phyloP scores from a whole-genome alignment of 2,329 filamentous ascomycete genomes.

The Colletotrichum spaethianum region DNA sequence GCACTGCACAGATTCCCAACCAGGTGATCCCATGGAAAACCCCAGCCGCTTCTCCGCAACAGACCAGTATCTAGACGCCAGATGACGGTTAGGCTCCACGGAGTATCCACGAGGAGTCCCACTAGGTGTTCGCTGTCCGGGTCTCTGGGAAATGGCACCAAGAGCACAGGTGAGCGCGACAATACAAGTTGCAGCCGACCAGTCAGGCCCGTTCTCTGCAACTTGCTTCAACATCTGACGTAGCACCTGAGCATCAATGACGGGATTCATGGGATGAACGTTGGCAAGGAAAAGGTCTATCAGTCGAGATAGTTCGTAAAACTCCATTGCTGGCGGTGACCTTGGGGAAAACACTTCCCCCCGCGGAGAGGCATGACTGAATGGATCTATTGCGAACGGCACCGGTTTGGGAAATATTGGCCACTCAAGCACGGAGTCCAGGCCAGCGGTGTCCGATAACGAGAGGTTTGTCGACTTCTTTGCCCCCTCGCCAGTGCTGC shows the following conservation, averaged over 20 bases:
- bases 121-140: conserved; percentile 32
- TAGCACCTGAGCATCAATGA: conserved; percentile 24
- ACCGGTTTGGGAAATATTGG: conserved; percentile 39
- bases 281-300: conserved; percentile 31
- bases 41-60: conserved; percentile 41
- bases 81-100: conserved; percentile 34
- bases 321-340: conserved; percentile 36
- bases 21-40: conserved; percentile 38
- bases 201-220: conserved; percentile 41
- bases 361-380: conserved; percentile 30
- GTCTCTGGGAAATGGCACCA: conserved; percentile 38
- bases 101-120: conserved; percentile 37
- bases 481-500: conserved; percentile 1
- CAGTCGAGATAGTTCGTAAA: conserved; percentile 35
- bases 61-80: conserved; percentile 36
- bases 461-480: conserved; percentile 5
- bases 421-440: conserved; percentile 41
- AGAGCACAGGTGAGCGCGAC: conserved; percentile 38
- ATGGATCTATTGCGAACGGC: conserved; percentile 31
- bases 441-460: conserved; percentile 30
- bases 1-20: conserved; percentile 39
- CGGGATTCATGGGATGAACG: conserved; percentile 37
- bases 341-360: conserved; percentile 26
- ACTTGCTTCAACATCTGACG: conserved; percentile 39
- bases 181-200: conserved; percentile 39